Evolutionary conservation across 2,329 filamentous ascomycete genomes (phyloP), one percentile per base, ranked within the genome.

Genomic region (Aspergillus alliaceus): DNA sequence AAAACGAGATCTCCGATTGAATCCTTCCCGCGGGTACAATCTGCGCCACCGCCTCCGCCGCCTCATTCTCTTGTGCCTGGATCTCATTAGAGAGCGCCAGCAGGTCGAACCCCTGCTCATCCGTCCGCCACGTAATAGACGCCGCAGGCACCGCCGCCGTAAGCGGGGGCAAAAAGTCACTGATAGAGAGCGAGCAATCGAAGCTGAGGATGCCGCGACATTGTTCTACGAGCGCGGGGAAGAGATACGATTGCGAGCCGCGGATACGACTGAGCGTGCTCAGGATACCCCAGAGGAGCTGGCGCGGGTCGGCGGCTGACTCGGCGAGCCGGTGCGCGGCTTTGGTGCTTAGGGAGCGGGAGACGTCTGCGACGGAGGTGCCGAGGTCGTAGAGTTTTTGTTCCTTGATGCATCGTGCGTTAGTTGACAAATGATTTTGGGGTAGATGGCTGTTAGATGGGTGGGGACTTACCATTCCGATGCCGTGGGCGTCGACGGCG

Each of bases 401-500:
- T 59, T 75, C 72, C 72, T 75, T 32, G 7, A n/a, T 1, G 31
- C n/a, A 22, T 24, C n/a, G 11, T n/a, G 35, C n/a, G n/a, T 34
- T 32, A 20, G 24, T n/a, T n/a, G n/a, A n/a, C n/a, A n/a, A n/a
- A n/a, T n/a, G n/a, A n/a, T n/a, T n/a, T n/a, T n/a, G n/a, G 18
- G n/a, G 39, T 46, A 34, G 25, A 46, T 27, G 20, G 14, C 5
- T 18, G 11, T 27, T 14, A 40, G 8, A 12, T 44, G 6, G 31
- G 22, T 1, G 6, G n/a, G 18, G 20, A 79, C 86, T 72, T 77
- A 90, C 89, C 73, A 96, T 77, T 53, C 89, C 89, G 37, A 90
- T 85, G 27, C 88, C 88, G 62, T 93, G 82, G 2, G 93, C 79
- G 62, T 93, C 90, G 73, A 91, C 87, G 32, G 87, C 86, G 57